Conservation (phyloP, 1,284 basidiomycete species). For the Apiotrichum montevideense region DNA sequence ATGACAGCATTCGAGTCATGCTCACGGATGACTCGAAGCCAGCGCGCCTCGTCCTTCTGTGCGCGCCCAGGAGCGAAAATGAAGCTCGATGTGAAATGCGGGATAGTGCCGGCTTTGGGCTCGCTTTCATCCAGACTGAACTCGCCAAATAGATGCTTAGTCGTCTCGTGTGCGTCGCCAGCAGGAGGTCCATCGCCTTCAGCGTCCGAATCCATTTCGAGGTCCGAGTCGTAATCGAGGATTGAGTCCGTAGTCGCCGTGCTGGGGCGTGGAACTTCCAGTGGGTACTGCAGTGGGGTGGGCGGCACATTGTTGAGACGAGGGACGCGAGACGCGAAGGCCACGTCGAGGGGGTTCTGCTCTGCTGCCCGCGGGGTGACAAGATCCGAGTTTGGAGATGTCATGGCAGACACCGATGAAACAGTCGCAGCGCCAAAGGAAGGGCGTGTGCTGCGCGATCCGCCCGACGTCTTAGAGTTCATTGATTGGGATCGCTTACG, state of each 20-base stretch:
- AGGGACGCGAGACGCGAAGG: conserved; percentile 11
- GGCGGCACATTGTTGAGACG: conserved; percentile 1
- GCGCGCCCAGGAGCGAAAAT: conserved; percentile 38
- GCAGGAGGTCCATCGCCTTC: conserved; percentile 18
- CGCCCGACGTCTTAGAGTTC: conserved; percentile 1
- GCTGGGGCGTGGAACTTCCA: neutral
- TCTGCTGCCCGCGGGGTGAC: neutral
- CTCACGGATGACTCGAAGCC: conserved; percentile 40
- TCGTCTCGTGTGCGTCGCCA: neutral
- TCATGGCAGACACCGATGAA: neutral
- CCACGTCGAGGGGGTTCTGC: conserved; percentile 1
- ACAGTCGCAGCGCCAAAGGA: conserved; percentile 4
- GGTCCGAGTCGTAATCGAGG: conserved; percentile 29
- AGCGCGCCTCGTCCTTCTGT: conserved; percentile 42
- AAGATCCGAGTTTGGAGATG: neutral
- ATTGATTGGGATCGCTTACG: conserved; percentile 7
- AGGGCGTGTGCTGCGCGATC: conserved; percentile 3
- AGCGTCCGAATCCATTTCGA: conserved; percentile 38
- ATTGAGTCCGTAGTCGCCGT: conserved; percentile 7
- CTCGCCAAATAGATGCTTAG: neutral
- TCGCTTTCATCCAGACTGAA: conserved; percentile 30
- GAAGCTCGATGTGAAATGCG: conserved; percentile 31
- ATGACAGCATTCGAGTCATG: conserved; percentile 28
- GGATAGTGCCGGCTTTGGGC: conserved; percentile 21
- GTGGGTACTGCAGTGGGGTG: neutral